Conservation (phyloP, 768 basidiomycete species). For the Naganishia vishniacii region DNA sequence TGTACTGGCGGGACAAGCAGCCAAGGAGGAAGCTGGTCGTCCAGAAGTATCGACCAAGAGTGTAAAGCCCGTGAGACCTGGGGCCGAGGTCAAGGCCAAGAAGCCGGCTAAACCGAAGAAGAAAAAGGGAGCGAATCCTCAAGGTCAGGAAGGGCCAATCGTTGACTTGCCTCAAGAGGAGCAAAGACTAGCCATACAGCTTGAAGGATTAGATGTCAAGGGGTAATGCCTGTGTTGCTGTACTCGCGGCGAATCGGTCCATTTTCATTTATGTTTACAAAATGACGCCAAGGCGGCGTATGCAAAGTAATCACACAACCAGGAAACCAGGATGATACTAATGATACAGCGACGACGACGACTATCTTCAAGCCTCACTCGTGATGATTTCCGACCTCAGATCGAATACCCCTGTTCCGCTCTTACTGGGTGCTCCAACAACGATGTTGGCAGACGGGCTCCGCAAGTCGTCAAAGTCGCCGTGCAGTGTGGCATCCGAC, state of each 20-base stretch:
- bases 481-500: slow-evolving; percentile 86
- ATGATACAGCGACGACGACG: neutral
- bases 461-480: slow-evolving; percentile 88
- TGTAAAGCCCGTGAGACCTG: slow-evolving; percentile 14
- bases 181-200: neutral
- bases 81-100: slow-evolving; percentile 20
- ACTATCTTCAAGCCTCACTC: neutral
- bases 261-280: neutral
- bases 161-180: neutral
- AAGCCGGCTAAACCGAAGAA: slow-evolving; percentile 27
- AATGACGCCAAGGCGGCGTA: neutral
- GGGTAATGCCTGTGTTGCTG: neutral
- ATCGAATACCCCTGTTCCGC: slow-evolving; percentile 95
- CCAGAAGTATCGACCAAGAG: slow-evolving; percentile 25
- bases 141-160: neutral
- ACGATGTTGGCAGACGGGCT: slow-evolving; percentile 90
- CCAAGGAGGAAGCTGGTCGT: slow-evolving; percentile 28
- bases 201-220: neutral
- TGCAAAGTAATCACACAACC: neutral
- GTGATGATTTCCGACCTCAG: slow-evolving; percentile 48
- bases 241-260: neutral
- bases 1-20: slow-evolving; percentile 30
- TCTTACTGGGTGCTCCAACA: slow-evolving; percentile 72
- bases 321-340: slow-evolving; percentile 11
- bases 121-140: slow-evolving; percentile 26